Evolutionary conservation across 768 basidiomycete species (phyloP).

Genomic region (Mycena amicta): DNA sequence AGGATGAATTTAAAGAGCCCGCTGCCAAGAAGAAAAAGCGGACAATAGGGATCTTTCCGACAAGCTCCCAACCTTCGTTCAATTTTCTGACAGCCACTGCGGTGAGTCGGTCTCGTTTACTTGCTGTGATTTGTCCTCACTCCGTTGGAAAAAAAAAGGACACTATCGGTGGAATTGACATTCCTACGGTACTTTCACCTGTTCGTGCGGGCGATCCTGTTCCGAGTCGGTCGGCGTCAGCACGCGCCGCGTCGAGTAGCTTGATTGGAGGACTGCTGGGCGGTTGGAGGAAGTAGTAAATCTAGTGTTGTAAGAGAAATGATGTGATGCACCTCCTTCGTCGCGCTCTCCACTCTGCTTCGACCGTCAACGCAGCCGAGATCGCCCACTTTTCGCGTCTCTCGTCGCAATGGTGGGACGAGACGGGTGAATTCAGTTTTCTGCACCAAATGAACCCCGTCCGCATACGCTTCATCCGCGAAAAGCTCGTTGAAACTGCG

Average conservation of each 20-base stretch:
- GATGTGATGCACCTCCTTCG: neutral
- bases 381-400: conserved; percentile 88
- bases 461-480: conserved; percentile 78
- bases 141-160: conserved; percentile 22
- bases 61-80: conserved; percentile 47
- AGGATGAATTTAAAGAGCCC: conserved; percentile 29
- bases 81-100: conserved; percentile 39
- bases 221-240: conserved; percentile 46
- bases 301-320: neutral
- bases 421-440: conserved; percentile 84
- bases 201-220: conserved; percentile 57
- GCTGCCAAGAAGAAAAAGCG: conserved; percentile 67
- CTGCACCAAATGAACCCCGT: conserved; percentile 96
- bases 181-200: conserved; percentile 69
- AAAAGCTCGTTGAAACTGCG: conserved; percentile 69
- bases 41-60: conserved; percentile 64
- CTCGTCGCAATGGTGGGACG: conserved; percentile 95
- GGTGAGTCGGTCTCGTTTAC: neutral
- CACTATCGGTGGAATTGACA: conserved; percentile 51
- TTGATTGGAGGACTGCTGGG: conserved; percentile 29
- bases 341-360: conserved; percentile 24
- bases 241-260: conserved; percentile 25
- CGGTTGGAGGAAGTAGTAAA: conserved; percentile 10
- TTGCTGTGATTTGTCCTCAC: conserved; percentile 2
- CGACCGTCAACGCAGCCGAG: conserved; percentile 74